These are phyloP conservation scores for Fraxinus velutina DNA, from an alignment of 305 asterid species.

Conservation along the genomic window DNA sequence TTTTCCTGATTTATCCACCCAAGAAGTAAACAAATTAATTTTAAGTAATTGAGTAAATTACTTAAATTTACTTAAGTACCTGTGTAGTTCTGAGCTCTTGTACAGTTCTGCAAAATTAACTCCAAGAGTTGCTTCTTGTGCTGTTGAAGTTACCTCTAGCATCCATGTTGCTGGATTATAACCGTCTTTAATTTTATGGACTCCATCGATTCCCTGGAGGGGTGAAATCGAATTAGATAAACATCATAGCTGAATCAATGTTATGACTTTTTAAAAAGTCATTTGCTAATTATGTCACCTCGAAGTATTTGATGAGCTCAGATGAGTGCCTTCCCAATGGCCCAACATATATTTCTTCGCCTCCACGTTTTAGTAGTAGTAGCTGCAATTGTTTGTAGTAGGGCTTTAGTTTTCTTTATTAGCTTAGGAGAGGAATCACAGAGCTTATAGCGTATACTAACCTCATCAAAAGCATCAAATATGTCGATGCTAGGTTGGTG, in stretches of 20 bases:
- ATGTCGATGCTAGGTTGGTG: constrained; percentile 98
- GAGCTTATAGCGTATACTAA: constrained; percentile 10
- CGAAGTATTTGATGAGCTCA: constrained; percentile 65
- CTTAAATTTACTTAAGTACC: constrained; percentile 28
- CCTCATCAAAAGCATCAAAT: constrained; percentile 96
- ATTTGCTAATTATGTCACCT: constrained; percentile 41
- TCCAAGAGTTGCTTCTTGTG: constrained; percentile 68
- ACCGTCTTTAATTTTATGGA: constrained; percentile 60
- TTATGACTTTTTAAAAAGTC: background rate
- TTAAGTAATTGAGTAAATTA: background rate
- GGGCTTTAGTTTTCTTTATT: constrained; percentile 10
- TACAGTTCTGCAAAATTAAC: constrained; percentile 59
- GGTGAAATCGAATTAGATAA: background rate
- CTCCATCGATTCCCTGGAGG: constrained; percentile 51
- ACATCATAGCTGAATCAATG: background rate
- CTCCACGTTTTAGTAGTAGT: constrained; percentile 77
- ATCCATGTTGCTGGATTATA: constrained; percentile 97
- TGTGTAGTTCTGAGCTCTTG: constrained; percentile 62
- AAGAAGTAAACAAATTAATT: background rate
- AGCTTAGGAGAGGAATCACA: background rate
- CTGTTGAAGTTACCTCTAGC: constrained; percentile 68
- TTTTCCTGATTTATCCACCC: constrained; percentile 50
- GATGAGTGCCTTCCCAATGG: constrained; percentile 72
- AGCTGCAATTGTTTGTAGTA: constrained; percentile 46
- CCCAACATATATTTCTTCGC: constrained; percentile 81